Evolutionary conservation across 257 asterid genomes (phyloP), one percentile per base, ranked within the genome.

Genomic region (Osmanthus fragrans): DNA sequence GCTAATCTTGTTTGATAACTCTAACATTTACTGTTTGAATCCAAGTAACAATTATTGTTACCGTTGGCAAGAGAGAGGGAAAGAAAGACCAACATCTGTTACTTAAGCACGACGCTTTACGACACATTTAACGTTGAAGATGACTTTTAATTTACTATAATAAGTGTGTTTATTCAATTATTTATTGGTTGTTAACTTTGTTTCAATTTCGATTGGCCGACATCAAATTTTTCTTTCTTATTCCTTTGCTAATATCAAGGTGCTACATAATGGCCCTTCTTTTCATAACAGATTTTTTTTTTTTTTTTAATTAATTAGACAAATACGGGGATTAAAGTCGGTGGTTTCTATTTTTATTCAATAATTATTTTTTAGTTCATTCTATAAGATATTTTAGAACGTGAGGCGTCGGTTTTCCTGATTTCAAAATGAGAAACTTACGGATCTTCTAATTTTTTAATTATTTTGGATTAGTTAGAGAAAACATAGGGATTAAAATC

Each of bases 71-170:
- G 42, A 37, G 42, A 42, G 45, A 30, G 29, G 10, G 42, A 3
- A 13, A 30, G 29, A 56, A 85, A 63, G 89, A 87, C 92, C 89
- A 88, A 90, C 93, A 92, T 92, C 84, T 89, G 89, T 89, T 83
- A 73, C 93, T 90, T 90, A 75, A 58, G 33, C 64, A 25, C 19
- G 84, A 86, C 89, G 87, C 80, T 73, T 80, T 21, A 51, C 37
- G 60, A 80, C 83, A 76, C 81, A 73, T 25, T 71, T 54, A 8
- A 1, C 42, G 42, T 63, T 33, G 75, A 72, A 78, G 82, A 79
- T 56, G 70, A 71, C 70, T 74, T 82, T 42, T 81, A 75, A 78
- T 37, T 73, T 37, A 40, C 70, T 79, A 21, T 70, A 56, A 34
- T 19, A 80, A 80, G 79, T 74, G 74, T 79, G 79, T 77, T 75